A percentile compares a stretch with the other conserved stretches of the same genome.
Evolutionary conservation across 768 basidiomycete genomes (phyloP).

Genomic region (Russula sp.): DNA sequence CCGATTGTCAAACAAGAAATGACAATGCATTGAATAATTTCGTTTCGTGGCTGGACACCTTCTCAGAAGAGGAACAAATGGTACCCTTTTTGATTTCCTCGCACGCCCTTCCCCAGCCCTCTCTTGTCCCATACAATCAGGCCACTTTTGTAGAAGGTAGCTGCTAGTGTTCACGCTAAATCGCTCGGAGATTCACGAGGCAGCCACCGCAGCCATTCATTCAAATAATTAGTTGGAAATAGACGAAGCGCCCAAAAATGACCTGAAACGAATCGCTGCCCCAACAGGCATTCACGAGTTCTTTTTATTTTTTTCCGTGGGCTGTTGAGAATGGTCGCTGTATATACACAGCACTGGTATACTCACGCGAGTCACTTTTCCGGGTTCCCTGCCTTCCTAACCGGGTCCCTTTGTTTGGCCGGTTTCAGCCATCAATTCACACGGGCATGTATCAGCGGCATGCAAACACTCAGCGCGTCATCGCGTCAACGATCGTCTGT

Average conservation of each 20-base stretch:
- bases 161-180: neutral
- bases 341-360: no score
- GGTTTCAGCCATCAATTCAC: no score
- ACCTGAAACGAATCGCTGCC: constrained; percentile 11
- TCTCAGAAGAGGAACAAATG: constrained; percentile 11
- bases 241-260: neutral
- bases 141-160: neutral
- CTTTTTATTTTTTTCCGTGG: no score
- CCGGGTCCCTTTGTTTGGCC: no score
- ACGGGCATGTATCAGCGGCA: neutral
- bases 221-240: neutral
- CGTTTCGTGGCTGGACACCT: neutral
- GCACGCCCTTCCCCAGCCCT: neutral
- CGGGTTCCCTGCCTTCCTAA: no score
- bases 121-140: constrained; percentile 1
- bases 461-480: neutral
- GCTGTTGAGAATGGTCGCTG: neutral
- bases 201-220: no score
- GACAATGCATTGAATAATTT: neutral
- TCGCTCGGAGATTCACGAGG: neutral
- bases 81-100: neutral
- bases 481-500: neutral
- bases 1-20: constrained; percentile 3
- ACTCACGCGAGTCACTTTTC: constrained; percentile 5
- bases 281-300: no score